phyloP scores from a whole-genome alignment of 169 alveolate species.

The Plasmodium vivax region DNA sequence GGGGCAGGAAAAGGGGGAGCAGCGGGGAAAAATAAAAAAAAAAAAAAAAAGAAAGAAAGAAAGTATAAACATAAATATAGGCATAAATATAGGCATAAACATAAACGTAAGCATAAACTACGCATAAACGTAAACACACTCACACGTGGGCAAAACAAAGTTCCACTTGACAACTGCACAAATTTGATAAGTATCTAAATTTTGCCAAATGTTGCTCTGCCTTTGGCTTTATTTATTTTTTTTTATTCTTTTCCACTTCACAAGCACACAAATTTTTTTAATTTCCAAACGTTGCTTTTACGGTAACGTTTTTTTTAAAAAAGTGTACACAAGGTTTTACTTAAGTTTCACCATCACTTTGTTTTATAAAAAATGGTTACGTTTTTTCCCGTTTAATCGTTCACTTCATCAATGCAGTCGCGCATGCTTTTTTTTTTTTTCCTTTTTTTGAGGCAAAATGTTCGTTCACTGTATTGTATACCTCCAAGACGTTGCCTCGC shows the following conservation, averaged over 20 bases:
- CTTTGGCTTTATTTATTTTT: neutral
- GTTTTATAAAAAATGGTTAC: neutral
- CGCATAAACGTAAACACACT: neutral
- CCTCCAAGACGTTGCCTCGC: neutral
- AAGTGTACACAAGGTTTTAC: neutral
- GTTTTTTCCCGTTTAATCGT: neutral
- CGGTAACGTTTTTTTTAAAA: neutral
- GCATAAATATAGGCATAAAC: neutral
- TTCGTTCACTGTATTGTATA: neutral
- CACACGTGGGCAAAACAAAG: neutral
- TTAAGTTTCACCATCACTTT: neutral
- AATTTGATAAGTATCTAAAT: slow-evolving; percentile 9
- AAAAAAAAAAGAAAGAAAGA: neutral
- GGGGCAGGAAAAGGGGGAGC: neutral
- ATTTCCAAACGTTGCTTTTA: neutral
- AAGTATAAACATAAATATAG: no score
- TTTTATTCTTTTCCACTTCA: neutral
- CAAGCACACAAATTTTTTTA: neutral
- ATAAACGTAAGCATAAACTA: neutral
- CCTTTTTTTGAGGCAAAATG: neutral
- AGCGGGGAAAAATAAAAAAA: neutral
- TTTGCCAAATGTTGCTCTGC: slow-evolving; percentile 7
- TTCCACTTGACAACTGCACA: neutral
- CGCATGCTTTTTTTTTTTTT: neutral
- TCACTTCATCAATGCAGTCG: neutral